phyloP scores from a whole-genome alignment of 2,329 filamentous ascomycete genomes.

The Blastomyces parvus region DNA sequence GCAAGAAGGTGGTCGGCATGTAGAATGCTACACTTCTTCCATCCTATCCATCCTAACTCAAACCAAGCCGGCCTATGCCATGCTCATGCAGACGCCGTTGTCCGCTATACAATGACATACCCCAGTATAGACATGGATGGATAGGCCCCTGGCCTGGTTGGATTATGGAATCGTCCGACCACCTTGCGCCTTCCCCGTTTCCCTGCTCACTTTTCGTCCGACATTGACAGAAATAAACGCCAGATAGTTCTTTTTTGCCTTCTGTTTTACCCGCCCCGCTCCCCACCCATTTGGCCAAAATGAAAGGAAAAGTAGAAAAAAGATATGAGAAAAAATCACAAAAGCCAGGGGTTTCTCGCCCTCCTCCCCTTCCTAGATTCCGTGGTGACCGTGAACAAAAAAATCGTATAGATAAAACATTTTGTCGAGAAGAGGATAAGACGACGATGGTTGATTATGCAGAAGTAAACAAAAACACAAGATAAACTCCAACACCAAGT shows the following conservation, averaged over 20 bases:
- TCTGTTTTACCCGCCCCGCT: not conserved
- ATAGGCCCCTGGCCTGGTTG: not conserved
- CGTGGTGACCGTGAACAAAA: not conserved
- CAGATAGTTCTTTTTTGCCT: not conserved
- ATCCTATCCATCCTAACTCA: not conserved
- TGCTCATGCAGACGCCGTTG: not conserved
- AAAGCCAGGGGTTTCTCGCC: not conserved
- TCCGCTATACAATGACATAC: not conserved
- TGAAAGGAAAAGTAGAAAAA: not conserved
- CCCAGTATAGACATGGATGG: not conserved
- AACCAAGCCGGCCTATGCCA: not conserved
- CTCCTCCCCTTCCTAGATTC: not conserved
- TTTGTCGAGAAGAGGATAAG: not conserved
- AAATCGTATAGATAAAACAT: slow-evolving; percentile 2
- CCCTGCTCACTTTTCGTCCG: not conserved
- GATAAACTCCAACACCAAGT: slow-evolving; percentile 19
- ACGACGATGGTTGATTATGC: not conserved
- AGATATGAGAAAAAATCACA: not conserved
- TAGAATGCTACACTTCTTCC: not conserved
- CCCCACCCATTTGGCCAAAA: not conserved
- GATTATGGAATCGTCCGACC: not conserved
- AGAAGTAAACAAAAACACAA: not conserved
- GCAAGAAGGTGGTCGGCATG: not conserved
- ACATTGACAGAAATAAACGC: not conserved
- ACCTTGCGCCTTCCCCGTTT: not conserved